phyloP scores from a whole-genome alignment of 2,329 filamentous ascomycete genomes.

The Hirsutella minnesotensis region DNA sequence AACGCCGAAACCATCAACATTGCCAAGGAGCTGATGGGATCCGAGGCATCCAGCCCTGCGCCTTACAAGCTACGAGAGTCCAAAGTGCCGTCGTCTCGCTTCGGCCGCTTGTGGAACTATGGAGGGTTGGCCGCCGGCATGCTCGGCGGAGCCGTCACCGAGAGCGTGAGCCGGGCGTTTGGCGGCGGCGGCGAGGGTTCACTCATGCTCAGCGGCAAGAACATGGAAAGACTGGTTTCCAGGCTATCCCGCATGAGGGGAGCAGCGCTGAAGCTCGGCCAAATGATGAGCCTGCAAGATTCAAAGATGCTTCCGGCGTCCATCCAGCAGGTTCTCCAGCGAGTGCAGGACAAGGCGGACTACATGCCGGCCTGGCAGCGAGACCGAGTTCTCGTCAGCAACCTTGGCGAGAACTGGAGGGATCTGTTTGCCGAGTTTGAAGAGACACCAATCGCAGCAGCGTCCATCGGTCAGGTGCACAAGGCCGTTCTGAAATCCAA shows the following conservation, averaged over 20 bases:
- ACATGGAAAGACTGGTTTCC: conserved; percentile 85
- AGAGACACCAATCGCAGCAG: conserved; percentile 84
- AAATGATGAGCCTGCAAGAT: conserved; percentile 98
- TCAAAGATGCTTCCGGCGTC: conserved; percentile 82
- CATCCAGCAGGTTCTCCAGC: conserved; percentile 80
- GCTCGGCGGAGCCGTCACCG: conserved; percentile 82
- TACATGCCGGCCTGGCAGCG: conserved; percentile 96
- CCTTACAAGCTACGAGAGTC: conserved; percentile 73
- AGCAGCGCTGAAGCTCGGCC: conserved; percentile 90
- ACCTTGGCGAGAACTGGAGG: conserved; percentile 76
- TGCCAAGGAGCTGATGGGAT: conserved; percentile 13
- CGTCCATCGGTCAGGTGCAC: conserved; percentile 95
- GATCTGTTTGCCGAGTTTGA: conserved; percentile 75
- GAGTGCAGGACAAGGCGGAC: conserved; percentile 91
- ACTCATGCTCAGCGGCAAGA: conserved; percentile 74
- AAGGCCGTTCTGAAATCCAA: conserved; percentile 67
- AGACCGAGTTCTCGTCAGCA: conserved; percentile 66
- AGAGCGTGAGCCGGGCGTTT: conserved; percentile 69
- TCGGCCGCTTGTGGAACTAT: conserved; percentile 91
- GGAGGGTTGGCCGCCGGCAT: conserved; percentile 86
- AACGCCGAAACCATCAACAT: conserved; percentile 9
- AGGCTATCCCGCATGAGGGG: conserved; percentile 95
- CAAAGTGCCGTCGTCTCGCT: conserved; percentile 73
- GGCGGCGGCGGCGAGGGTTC: conserved; percentile 59
- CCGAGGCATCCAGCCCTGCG: conserved; percentile 10